These are phyloP conservation scores for Cryphonectria nitschkei DNA, from an alignment of 2,329 filamentous ascomycete genomes.

Conservation along the genomic window DNA sequence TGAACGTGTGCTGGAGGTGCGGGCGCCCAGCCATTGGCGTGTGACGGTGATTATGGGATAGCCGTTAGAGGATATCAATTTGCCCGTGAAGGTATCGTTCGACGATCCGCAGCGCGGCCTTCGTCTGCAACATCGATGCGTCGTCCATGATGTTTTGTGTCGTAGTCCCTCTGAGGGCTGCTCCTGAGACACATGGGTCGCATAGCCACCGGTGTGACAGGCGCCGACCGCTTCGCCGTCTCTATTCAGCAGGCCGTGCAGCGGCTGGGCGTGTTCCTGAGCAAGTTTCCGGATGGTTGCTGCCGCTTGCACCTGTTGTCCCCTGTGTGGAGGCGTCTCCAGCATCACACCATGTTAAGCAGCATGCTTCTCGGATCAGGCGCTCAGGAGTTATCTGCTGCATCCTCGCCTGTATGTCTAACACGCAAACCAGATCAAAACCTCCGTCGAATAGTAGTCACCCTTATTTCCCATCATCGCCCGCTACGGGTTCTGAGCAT, in stretches of 20 bases:
- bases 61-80: slow-evolving; percentile 44
- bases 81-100: slow-evolving; percentile 48
- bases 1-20: slow-evolving; percentile 60
- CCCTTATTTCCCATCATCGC: slow-evolving; percentile 9
- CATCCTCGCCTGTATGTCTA: background rate
- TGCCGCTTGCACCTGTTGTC: slow-evolving; percentile 15
- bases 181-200: slow-evolving; percentile 16
- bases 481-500: background rate
- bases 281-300: slow-evolving; percentile 15
- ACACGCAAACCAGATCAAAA: background rate
- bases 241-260: slow-evolving; percentile 20
- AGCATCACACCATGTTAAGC: background rate
- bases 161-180: slow-evolving; percentile 61
- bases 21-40: slow-evolving; percentile 61
- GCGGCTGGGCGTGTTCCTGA: background rate
- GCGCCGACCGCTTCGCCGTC: slow-evolving; percentile 17
- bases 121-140: slow-evolving; percentile 57
- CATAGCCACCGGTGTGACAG: slow-evolving; percentile 7
- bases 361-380: slow-evolving; percentile 3
- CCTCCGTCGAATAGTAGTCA: background rate
- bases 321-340: background rate
- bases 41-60: slow-evolving; percentile 52
- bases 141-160: slow-evolving; percentile 64
- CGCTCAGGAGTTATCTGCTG: background rate
- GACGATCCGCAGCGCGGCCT: slow-evolving; percentile 52